Conservation (phyloP, 306 rosid genomes). For the Dalbergia oliveri region DNA sequence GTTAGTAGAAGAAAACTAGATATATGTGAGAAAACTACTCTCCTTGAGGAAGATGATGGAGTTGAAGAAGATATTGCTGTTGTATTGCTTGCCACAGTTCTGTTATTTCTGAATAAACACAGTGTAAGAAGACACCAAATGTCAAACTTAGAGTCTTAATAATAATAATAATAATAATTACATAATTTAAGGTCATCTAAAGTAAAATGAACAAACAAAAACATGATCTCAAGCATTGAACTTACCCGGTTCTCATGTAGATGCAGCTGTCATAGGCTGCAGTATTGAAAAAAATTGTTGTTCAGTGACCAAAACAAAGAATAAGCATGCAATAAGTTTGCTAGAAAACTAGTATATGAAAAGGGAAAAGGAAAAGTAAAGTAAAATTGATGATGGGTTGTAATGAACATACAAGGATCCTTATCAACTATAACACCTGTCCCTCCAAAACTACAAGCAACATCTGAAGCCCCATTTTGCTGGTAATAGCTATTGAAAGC, state of each 20-base stretch:
- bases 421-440: constrained; percentile 79
- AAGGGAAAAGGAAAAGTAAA: background rate
- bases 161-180: background rate
- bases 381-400: constrained; percentile 17
- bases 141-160: background rate
- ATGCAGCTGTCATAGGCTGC: constrained; percentile 83
- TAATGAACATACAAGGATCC: constrained; percentile 85
- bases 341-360: background rate
- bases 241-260: constrained; percentile 73
- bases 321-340: background rate
- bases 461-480: constrained; percentile 91
- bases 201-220: background rate
- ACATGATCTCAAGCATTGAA: constrained; percentile 21
- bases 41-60: constrained; percentile 50
- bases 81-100: constrained; percentile 64
- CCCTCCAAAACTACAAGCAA: constrained; percentile 96
- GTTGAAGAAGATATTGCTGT: constrained; percentile 75
- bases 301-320: background rate
- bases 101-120: constrained; percentile 63
- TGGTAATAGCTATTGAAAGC: constrained; percentile 92
- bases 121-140: constrained; percentile 16
- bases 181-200: background rate
- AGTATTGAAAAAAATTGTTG: constrained; percentile 21
- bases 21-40: constrained; percentile 40
- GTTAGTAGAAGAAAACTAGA: constrained; percentile 38